Evolutionary conservation across 225 moss, liverwort and hornwort genomes (phyloP).

Genomic region (Antitrichia curtipendula): DNA sequence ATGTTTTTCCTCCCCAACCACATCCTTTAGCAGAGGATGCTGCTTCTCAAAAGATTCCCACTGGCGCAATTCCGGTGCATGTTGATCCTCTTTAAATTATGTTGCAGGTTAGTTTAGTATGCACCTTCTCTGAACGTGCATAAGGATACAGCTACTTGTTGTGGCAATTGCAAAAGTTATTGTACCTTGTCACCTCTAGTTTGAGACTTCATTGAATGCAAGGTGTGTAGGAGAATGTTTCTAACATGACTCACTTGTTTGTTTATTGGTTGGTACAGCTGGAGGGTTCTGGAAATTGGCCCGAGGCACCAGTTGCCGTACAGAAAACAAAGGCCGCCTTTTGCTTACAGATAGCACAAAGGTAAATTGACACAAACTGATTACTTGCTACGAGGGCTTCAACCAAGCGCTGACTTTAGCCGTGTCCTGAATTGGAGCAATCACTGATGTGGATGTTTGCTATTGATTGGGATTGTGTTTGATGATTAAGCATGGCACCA

Average conservation of each 20-base stretch:
- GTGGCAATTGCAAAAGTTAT: neutral
- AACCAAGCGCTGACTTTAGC: neutral
- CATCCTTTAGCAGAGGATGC: constrained; percentile 67
- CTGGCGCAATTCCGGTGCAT: constrained; percentile 21
- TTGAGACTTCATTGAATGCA: neutral
- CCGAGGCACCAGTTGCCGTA: constrained; percentile 68
- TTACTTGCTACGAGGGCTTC: neutral
- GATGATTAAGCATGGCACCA: neutral
- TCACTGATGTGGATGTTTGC: neutral
- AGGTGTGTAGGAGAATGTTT: neutral
- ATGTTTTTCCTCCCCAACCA: constrained; percentile 71
- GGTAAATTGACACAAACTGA: constrained; percentile 16
- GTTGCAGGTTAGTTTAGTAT: constrained; percentile 33
- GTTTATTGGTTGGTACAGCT: constrained; percentile 30
- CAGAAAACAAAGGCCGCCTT: constrained; percentile 80
- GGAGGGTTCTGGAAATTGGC: constrained; percentile 97
- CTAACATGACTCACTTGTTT: neutral
- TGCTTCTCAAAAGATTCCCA: constrained; percentile 15
- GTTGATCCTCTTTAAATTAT: constrained; percentile 62
- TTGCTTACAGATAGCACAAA: constrained; percentile 68
- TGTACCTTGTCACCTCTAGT: neutral
- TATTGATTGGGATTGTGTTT: neutral
- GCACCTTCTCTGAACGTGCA: neutral
- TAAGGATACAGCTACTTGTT: neutral
- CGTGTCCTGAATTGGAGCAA: neutral